A percentile compares a stretch with the other conserved stretches of the same genome.
phyloP scores from a whole-genome alignment of 2,329 filamentous ascomycete species.

The Fusarium buharicum region DNA sequence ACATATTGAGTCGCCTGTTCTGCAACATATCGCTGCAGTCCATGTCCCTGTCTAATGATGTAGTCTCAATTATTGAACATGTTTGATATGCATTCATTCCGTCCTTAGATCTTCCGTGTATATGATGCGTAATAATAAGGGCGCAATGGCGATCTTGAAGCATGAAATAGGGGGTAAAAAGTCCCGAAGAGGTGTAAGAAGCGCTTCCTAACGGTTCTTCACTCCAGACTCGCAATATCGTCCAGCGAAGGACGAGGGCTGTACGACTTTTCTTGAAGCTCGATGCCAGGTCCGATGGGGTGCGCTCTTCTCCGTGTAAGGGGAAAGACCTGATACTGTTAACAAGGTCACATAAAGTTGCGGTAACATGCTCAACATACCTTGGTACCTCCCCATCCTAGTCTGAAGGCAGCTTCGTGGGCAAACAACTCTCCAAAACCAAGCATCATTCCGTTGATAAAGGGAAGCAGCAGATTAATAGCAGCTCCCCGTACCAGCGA shows the following conservation, averaged over 20 bases:
- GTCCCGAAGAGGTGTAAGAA: background rate
- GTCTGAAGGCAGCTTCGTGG: constrained; percentile 90
- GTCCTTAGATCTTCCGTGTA: constrained; percentile 15
- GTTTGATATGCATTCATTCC: constrained; percentile 32
- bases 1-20: constrained; percentile 34
- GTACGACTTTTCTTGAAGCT: constrained; percentile 73
- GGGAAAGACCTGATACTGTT: constrained; percentile 63
- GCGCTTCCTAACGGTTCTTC: constrained; percentile 24
- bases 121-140: constrained; percentile 2
- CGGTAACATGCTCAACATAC: constrained; percentile 56
- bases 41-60: constrained; percentile 42
- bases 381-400: constrained; percentile 95
- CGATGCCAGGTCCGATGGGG: constrained; percentile 82
- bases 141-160: background rate
- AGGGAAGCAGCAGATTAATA: constrained; percentile 95
- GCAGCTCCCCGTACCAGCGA: constrained; percentile 85
- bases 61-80: constrained; percentile 41
- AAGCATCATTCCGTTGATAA: constrained; percentile 98
- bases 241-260: constrained; percentile 68
- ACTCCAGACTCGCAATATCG: constrained; percentile 77
- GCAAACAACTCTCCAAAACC: constrained; percentile 97
- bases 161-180: background rate
- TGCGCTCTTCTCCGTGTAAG: constrained; percentile 69
- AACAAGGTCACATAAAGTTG: constrained; percentile 5
- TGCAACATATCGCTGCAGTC: constrained; percentile 24